These are phyloP conservation scores for Fusarium sp. DNA, from an alignment of 2,329 filamentous ascomycete species.

Conservation along the genomic window DNA sequence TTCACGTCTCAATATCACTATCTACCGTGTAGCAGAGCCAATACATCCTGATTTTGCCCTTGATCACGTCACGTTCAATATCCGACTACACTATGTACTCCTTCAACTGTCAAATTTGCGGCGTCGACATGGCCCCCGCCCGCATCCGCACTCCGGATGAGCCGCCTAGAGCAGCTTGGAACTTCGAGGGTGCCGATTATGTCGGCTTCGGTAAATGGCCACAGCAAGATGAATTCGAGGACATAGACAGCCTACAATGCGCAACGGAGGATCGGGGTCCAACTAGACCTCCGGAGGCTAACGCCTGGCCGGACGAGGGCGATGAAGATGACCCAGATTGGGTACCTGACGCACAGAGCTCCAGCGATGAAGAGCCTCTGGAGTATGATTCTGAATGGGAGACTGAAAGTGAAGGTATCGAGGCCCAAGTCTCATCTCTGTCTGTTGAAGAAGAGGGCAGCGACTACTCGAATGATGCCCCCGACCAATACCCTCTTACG, in stretches of 20 bases:
- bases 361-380: background rate
- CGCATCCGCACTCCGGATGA: background rate
- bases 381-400: background rate
- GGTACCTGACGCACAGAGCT: background rate
- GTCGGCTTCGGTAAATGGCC: background rate
- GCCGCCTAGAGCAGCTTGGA: background rate
- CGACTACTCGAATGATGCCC: fast-evolving
- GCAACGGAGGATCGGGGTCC: background rate
- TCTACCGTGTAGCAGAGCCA: fast-evolving
- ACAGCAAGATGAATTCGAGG: background rate
- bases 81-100: background rate
- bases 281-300: background rate
- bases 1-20: background rate
- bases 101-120: background rate
- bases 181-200: background rate
- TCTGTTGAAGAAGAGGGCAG: fast-evolving
- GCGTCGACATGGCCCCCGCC: background rate
- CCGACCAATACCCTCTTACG: background rate
- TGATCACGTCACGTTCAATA: too few species aligned
- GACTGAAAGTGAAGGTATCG: background rate
- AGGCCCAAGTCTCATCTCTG: fast-evolving
- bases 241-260: background rate
- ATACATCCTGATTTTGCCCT: fast-evolving
- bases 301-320: background rate
- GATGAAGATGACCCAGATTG: background rate